These are phyloP conservation scores for Fusarium haematococcum DNA, from an alignment of 2,329 filamentous ascomycete species.

Conservation along the genomic window DNA sequence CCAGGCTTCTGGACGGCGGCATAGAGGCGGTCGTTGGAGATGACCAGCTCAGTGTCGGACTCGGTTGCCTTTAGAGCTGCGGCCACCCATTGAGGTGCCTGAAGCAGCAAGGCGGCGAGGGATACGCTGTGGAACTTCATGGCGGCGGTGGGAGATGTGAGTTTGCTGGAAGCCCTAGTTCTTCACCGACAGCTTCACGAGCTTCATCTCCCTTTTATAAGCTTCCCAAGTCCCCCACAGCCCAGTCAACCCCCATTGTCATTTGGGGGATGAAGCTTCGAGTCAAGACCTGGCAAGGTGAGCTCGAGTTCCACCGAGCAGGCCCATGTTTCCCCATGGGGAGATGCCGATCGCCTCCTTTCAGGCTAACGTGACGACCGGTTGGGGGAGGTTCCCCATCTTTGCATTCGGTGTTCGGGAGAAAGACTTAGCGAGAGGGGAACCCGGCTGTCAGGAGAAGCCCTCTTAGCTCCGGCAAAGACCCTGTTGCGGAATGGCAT, in stretches of 20 bases:
- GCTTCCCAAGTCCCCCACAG: slow-evolving; percentile 18
- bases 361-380: slow-evolving; percentile 29
- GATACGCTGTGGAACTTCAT: slow-evolving; percentile 40
- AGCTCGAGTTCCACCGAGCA: slow-evolving; percentile 23
- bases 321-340: slow-evolving; percentile 38
- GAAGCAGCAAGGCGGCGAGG: slow-evolving; percentile 34
- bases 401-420: slow-evolving; percentile 36
- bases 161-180: slow-evolving; percentile 3
- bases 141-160: neutral
- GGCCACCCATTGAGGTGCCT: slow-evolving; percentile 37
- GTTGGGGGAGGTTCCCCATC: slow-evolving; percentile 11
- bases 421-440: slow-evolving; percentile 27
- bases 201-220: slow-evolving; percentile 30
- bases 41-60: slow-evolving; percentile 48
- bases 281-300: slow-evolving; percentile 16
- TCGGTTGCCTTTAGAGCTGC: slow-evolving; percentile 50
- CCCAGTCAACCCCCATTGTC: slow-evolving; percentile 35
- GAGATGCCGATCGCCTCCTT: slow-evolving; percentile 36
- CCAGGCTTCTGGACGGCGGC: slow-evolving; percentile 52
- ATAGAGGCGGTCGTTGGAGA: slow-evolving; percentile 54
- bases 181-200: slow-evolving; percentile 5
- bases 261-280: slow-evolving; percentile 37
- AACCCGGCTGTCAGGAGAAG: slow-evolving; percentile 15
- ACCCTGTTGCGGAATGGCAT: slow-evolving; percentile 19
- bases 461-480: slow-evolving; percentile 1